Evolutionary conservation across 306 rosid genomes (phyloP).

Genomic region (Cajanus cajan): DNA sequence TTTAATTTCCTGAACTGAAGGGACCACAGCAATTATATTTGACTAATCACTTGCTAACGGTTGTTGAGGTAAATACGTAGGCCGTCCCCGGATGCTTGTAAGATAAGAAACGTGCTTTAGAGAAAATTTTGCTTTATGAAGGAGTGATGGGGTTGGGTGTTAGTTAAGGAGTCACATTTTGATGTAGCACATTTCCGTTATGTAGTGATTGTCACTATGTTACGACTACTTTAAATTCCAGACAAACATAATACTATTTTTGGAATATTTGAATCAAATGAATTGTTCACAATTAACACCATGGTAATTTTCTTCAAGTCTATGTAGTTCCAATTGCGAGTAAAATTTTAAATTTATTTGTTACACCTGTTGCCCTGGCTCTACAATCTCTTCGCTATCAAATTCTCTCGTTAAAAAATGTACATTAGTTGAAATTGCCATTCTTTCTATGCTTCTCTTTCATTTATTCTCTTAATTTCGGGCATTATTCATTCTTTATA

Average conservation of each 20-base stretch:
- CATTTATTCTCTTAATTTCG: not conserved
- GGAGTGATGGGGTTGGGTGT: slow-evolving; percentile 9
- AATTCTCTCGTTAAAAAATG: not conserved
- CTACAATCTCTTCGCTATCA: not conserved
- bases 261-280: slow-evolving; percentile 22
- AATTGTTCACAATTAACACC: slow-evolving; percentile 28
- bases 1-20: slow-evolving; percentile 35
- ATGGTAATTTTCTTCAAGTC: not conserved
- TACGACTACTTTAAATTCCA: slow-evolving; percentile 22
- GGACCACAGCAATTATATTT: slow-evolving; percentile 35
- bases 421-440: too few relatives aligned
- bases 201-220: slow-evolving; percentile 27
- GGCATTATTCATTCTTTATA: not conserved
- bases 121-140: slow-evolving; percentile 32
- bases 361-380: not conserved
- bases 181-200: slow-evolving; percentile 26
- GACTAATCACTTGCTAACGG: slow-evolving; percentile 53
- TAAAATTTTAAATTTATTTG: not conserved
- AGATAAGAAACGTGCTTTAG: slow-evolving; percentile 30
- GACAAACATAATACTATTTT: slow-evolving; percentile 20
- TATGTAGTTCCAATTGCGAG: not conserved
- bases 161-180: slow-evolving; percentile 40
- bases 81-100: slow-evolving; percentile 41
- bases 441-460: too few relatives aligned
- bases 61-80: slow-evolving; percentile 40